Evolutionary conservation across 2,329 filamentous ascomycete species (phyloP), one percentile per base, ranked within the genome.

Genomic region (Penicillium corylophilum): DNA sequence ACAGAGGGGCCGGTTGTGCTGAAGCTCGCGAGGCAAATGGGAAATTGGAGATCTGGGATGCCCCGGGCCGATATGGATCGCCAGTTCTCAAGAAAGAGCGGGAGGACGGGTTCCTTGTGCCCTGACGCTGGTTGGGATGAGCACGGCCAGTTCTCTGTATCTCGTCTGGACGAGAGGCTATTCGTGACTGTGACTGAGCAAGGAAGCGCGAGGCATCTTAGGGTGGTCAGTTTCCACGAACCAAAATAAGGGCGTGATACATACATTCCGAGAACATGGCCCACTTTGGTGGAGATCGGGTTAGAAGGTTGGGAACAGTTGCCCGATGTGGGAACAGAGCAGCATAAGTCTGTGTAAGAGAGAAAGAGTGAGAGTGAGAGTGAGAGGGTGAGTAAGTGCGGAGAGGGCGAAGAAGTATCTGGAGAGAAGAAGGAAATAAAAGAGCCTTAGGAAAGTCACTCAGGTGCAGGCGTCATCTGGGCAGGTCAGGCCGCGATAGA

Each of bases 121-220:
- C 71, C 63, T 71, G 77, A 56, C 70, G 74, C 59, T 72, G 75
- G 63, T 71, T 74, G 60, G 72, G 72, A 55, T 76, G 77, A 64
- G 75, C 78, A 66, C 75, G 69, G 44, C 74, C 77, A 66, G 72
- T 77, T 59, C 72, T 65, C 61, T 79, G 72, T 48, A 69, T 59
- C 46, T 76, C 71, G 50, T 83, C 83, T 54, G 82, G 74, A 69
- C 87, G 83, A 74, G 91, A 85, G 61, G 88, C 90, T 65, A 97
- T 79, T 57, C 90, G 87, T 55, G 92, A 95, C 79, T 96, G 92
- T 61, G 92, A 96, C 82, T 97, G 94, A 55, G 92, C 90, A 65
- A 99, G 85, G 72, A 99, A 99, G 64, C 87, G 88, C 62, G 93
- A 97, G 66, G 94, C 94, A 86, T 97, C 94, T 96, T 67, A 74